phyloP scores from a whole-genome alignment of 2,329 filamentous ascomycete genomes.

The Ophiostoma pallidulum region DNA sequence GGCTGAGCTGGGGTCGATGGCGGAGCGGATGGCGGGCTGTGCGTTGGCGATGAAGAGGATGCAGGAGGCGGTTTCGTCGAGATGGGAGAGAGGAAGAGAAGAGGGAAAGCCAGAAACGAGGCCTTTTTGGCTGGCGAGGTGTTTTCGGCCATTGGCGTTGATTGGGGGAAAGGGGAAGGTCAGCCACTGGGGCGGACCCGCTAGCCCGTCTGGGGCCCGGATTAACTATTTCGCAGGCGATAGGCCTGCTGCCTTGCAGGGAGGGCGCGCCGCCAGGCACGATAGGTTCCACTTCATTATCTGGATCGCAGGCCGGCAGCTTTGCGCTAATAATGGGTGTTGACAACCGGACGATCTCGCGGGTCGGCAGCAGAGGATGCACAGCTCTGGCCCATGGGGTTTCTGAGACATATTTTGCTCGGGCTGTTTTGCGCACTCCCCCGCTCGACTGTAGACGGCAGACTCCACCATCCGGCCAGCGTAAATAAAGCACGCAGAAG shows the following conservation, averaged over 20 bases:
- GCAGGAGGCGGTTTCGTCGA: background rate
- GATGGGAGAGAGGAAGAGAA: slow-evolving; percentile 7
- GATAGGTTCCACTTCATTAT: too few relatives aligned
- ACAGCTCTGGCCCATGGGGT: too few relatives aligned
- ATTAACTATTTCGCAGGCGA: slow-evolving; percentile 13
- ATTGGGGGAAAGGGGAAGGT: slow-evolving; percentile 17
- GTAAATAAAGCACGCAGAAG: too few relatives aligned
- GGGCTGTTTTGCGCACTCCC: too few relatives aligned
- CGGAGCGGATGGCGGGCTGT: slow-evolving; percentile 7
- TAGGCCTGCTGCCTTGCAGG: background rate
- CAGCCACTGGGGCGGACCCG: slow-evolving; percentile 1
- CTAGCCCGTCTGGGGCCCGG: slow-evolving; percentile 5
- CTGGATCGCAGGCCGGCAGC: too few relatives aligned
- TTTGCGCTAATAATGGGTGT: too few relatives aligned
- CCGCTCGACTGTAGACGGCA: too few relatives aligned
- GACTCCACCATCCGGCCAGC: too few relatives aligned
- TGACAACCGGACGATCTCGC: too few relatives aligned
- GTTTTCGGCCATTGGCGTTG: slow-evolving; percentile 25
- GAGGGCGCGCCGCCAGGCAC: too few relatives aligned
- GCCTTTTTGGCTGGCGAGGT: slow-evolving; percentile 23
- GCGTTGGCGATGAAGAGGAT: slow-evolving; percentile 12
- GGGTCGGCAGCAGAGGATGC: too few relatives aligned
- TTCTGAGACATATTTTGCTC: too few relatives aligned
- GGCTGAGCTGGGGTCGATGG: slow-evolving; percentile 11
- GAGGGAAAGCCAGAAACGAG: slow-evolving; percentile 14